A percentile compares a stretch with the other conserved stretches of the same genome.
These are phyloP conservation scores for Vachellia collinsii DNA, from an alignment of 306 rosid genomes.

Conservation along the genomic window DNA sequence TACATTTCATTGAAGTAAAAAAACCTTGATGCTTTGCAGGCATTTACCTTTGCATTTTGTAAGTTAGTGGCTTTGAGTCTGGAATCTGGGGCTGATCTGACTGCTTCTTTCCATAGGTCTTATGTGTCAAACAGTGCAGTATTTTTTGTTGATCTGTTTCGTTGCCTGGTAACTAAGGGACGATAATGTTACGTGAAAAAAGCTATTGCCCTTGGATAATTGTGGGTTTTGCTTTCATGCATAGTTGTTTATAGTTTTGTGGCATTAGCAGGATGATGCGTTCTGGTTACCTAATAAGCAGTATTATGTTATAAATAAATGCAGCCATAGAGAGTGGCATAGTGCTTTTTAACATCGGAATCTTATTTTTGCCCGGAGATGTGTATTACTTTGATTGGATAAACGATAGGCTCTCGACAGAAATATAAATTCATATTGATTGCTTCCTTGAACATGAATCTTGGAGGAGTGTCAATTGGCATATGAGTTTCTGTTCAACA, in stretches of 20 bases:
- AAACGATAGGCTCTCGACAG: too few species aligned
- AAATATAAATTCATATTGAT: too few species aligned
- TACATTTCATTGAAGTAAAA: too few species aligned
- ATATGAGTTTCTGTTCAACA: too few species aligned
- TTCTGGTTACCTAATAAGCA: not conserved
- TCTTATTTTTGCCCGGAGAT: not conserved
- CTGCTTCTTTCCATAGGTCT: not conserved
- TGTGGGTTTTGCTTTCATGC: not conserved
- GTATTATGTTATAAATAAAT: not conserved
- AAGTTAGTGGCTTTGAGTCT: too few species aligned
- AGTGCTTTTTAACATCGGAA: not conserved
- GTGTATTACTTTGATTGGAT: too few species aligned
- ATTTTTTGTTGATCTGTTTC: conserved; percentile 5
- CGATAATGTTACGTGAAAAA: not conserved
- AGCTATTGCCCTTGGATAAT: not conserved
- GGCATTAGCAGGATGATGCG: too few species aligned
- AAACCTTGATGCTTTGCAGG: too few species aligned
- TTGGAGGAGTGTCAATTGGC: too few species aligned
- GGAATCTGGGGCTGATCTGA: conserved; percentile 29
- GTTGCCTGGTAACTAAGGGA: not conserved
- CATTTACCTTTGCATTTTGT: too few species aligned
- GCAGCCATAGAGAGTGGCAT: not conserved
- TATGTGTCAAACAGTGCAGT: not conserved
- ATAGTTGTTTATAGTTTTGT: not conserved
- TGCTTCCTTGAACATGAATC: too few species aligned